Base-by-base conservation (phyloP, 2,329 filamentous ascomycete species). In the Lasiodiplodia sp. region DNA sequence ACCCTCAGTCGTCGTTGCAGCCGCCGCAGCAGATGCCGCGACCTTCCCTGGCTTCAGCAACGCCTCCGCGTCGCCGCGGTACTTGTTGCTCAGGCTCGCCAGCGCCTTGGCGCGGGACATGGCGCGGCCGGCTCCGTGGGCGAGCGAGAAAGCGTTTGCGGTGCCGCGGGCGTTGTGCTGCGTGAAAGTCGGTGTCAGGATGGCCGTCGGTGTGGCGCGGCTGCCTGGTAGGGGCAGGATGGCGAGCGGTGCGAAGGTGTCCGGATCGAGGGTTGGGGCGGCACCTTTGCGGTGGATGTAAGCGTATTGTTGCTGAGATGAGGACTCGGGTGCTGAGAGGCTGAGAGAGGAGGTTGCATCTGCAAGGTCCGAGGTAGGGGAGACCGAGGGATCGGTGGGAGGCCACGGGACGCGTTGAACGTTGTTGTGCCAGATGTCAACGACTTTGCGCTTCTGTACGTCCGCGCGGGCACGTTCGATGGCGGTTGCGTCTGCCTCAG, bases 261-360 rank as follows among this genome's bases (percentile, higher is more conserved):
- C 58, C 0, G 75, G 72, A 38, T 74, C 55, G 56, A 75, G 73
- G 0, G 76, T 75, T 0, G 79, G 78, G 21, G 78, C 79, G 21
- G 78, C 78, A 25, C 79, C 79, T 75, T 81, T 81, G 66, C 79
- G 76, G 62, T 81, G 78, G 64, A 81, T 73, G 63, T 77, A 80
- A n/a, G 73, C 73, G 57, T 73, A 70, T 14, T 6, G 28, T 3
- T 47, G 44, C 3, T 47, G 44, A 7, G 7, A 16, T 10, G 7
- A 10, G 16, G 18, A 18, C 18, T 47, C 16, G 16, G 23, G 4
- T 16, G 44, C 31, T 5, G 49, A 55, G 14, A 66, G 49, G 51
- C 51, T 66, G 37, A 56, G 51, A 2, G 52, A 40, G 8, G 38
- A 31, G 16, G 53, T 52, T n/a, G 65, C 40, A 3, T 38, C 14